phyloP scores from a whole-genome alignment of 2,329 filamentous ascomycete genomes.

The Chrysosporium keratinophilum region DNA sequence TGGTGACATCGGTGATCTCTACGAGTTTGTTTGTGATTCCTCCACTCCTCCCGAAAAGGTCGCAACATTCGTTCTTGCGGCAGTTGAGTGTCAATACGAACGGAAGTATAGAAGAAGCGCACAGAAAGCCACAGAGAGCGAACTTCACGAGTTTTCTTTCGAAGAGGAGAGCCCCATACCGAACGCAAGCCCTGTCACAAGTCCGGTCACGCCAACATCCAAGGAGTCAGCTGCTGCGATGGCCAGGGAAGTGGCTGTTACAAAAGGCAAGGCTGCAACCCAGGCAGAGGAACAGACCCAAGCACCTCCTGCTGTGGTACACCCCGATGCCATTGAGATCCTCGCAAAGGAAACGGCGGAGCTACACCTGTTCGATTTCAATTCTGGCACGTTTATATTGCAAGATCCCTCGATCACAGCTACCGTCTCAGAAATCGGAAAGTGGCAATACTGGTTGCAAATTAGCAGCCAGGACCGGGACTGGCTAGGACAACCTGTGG shows the following conservation, averaged over 20 bases:
- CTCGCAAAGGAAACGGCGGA: conserved; percentile 68
- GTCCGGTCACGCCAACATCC: conserved; percentile 35
- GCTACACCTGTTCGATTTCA: conserved; percentile 87
- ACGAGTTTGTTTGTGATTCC: conserved; percentile 89
- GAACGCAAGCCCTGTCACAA: conserved; percentile 47
- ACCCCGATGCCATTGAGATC: conserved; percentile 60
- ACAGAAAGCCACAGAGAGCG: conserved; percentile 67
- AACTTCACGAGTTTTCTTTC: conserved; percentile 77
- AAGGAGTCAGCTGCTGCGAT: conserved; percentile 36
- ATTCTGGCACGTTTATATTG: conserved; percentile 70
- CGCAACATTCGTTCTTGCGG: conserved; percentile 67
- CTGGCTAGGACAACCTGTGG: conserved; percentile 76
- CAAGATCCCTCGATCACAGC: conserved; percentile 67
- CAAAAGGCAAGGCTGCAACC: conserved; percentile 31
- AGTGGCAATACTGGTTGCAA: conserved; percentile 94
- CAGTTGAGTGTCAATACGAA: conserved; percentile 94
- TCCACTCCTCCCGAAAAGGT: conserved; percentile 61
- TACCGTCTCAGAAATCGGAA: conserved; percentile 72
- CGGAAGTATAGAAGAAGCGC: conserved; percentile 77
- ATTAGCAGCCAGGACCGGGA: conserved; percentile 64
- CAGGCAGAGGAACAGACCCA: conserved; percentile 43
- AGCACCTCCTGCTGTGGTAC: conserved; percentile 49
- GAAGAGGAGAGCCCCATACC: conserved; percentile 51
- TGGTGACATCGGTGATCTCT: conserved; percentile 88
- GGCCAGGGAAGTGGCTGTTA: conserved; percentile 36